phyloP scores from a whole-genome alignment of 1,139 yeast genomes.

The Ashbya aceris region DNA sequence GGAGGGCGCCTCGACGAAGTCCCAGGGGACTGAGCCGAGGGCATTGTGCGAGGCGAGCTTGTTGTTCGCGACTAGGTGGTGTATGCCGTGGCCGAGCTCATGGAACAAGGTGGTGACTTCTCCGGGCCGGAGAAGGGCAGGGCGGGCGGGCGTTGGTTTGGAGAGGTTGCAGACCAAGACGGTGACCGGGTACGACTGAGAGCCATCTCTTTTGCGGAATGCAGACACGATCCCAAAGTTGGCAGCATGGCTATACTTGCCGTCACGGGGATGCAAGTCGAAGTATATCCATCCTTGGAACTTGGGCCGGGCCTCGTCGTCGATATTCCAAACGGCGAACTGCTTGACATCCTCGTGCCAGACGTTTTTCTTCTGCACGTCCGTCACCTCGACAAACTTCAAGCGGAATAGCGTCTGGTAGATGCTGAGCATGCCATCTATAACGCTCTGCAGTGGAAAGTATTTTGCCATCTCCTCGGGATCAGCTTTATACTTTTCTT shows the following conservation, averaged over 20 bases:
- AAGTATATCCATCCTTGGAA: conserved; percentile 74
- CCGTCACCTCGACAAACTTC: conserved; percentile 47
- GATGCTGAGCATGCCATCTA: conserved; percentile 56
- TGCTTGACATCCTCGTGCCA: conserved; percentile 84
- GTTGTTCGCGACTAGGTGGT: conserved; percentile 62
- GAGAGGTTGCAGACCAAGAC: conserved; percentile 81
- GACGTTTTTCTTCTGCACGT: conserved; percentile 33
- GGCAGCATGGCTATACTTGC: conserved; percentile 84
- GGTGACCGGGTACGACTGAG: conserved; percentile 58
- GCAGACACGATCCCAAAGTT: conserved; percentile 67
- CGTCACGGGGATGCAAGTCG: conserved; percentile 78
- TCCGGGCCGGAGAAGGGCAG: conserved; percentile 65
- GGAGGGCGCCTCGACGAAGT: conserved; percentile 85
- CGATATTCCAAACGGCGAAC: conserved; percentile 63
- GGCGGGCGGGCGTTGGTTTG: conserved; percentile 60
- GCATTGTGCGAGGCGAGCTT: conserved; percentile 63
- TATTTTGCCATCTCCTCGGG: conserved; percentile 63
- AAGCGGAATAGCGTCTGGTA: conserved; percentile 62
- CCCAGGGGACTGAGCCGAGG: conserved; percentile 62
- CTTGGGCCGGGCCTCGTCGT: conserved; percentile 37
- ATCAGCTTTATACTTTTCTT: conserved; percentile 62
- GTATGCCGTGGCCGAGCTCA: conserved; percentile 85
- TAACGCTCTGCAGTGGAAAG: conserved; percentile 65
- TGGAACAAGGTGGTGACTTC: conserved; percentile 84
- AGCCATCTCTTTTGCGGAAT: conserved; percentile 38